These are phyloP conservation scores for Cytospora mali DNA, from an alignment of 2,329 filamentous ascomycete genomes.

Conservation along the genomic window DNA sequence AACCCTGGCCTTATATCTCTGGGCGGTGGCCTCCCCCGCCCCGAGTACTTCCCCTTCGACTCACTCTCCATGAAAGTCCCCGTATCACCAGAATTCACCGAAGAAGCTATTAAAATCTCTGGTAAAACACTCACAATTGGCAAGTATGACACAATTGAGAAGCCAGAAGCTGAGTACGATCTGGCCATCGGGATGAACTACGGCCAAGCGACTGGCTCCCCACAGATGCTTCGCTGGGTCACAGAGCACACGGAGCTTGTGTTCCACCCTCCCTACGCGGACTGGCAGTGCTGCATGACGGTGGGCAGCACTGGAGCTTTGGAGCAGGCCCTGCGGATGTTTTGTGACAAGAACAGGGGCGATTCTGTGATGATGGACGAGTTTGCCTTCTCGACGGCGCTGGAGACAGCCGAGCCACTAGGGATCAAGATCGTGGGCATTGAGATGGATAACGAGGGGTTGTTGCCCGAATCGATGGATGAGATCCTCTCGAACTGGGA, in stretches of 20 bases:
- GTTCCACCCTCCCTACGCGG: constrained; percentile 81
- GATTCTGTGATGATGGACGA: constrained; percentile 86
- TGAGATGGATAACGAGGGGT: constrained; percentile 55
- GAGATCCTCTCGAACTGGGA: constrained; percentile 55
- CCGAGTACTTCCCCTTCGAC: constrained; percentile 91
- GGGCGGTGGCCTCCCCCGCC: constrained; percentile 86
- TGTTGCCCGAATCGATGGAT: constrained; percentile 56
- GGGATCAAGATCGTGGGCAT: constrained; percentile 56
- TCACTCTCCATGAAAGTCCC: constrained; percentile 76
- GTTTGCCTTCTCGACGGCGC: constrained; percentile 81
- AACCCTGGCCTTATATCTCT: constrained; percentile 87
- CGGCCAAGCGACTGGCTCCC: constrained; percentile 80
- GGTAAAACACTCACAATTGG: constrained; percentile 68
- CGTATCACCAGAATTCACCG: constrained; percentile 67
- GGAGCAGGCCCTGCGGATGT: constrained; percentile 82
- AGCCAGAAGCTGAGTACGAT: constrained; percentile 57
- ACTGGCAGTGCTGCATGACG: constrained; percentile 85
- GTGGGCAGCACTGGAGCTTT: constrained; percentile 85
- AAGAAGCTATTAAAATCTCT: constrained; percentile 62
- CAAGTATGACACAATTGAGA: constrained; percentile 77
- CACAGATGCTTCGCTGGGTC: constrained; percentile 85
- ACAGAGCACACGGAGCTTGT: constrained; percentile 96
- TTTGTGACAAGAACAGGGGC: constrained; percentile 68
- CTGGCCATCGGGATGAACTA: constrained; percentile 92
- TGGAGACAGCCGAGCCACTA: constrained; percentile 59